Base-by-base conservation (phyloP, 176 grass and related monocot genomes). In the Carex kokanica region DNA sequence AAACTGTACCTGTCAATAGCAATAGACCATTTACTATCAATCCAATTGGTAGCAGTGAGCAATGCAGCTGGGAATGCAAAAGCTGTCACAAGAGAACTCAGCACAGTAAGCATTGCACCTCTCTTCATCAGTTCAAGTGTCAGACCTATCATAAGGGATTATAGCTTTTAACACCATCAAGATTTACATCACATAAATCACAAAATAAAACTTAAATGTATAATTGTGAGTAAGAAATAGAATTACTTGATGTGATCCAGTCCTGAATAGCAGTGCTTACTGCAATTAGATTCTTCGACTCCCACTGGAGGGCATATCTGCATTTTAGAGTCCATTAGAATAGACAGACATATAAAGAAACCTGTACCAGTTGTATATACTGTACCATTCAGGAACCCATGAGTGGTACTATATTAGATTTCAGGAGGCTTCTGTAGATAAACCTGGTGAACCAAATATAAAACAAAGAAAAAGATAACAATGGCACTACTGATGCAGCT, bases 1-100 rank as follows among this genome's bases (percentile, higher is more conserved):
- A 70, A 51, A 52, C 12, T 53, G 71, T 75, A 98, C 96, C 96
- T 98, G 79, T 93, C 93, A 86, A 98, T 98, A 84, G 93, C 96
- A 81, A 98, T 64, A 18, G 89, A 73, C 91, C 93, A 98, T 93
- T 91, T 98, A 74, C 96, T 98, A 59, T 98, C 96, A 45, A 95
- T 95, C 61, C 95, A 95, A 81, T 98, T 92, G 78, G 96, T 92
- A 86, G 89, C 96, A 89, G 89, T 4, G 53, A 95, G 75, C 47
- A 98, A 85, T 34, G 83, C 88, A 87, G 91, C 96, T 61, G 96
- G 93, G 84, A 90, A 95, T 29, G 93, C 93, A 85, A 99, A 86
- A 78, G 93, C 96, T 41, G 93, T 88, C 81, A 99, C 41, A 36
- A 98, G 86, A 64, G 89, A 82, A 87, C 83, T 88, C 64, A 99